Evolutionary conservation across 225 moss, liverwort and hornwort species (phyloP).

Genomic region (Pseudoscleropodium purum): DNA sequence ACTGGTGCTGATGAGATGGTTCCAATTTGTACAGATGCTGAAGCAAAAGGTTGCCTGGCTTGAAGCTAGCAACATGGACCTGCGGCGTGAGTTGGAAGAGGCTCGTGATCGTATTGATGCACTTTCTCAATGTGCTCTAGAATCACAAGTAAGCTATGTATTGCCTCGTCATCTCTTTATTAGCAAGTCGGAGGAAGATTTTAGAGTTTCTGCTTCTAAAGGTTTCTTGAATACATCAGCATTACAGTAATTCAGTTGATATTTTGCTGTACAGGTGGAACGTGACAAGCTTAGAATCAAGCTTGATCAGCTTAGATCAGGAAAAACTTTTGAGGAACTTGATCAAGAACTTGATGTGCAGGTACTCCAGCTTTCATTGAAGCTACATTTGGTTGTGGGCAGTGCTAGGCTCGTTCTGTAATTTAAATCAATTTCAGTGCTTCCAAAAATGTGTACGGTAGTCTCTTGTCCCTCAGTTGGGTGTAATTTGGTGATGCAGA

Average conservation of each 20-base stretch:
- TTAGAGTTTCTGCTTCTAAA: not conserved
- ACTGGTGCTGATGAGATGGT: not conserved
- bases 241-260: not conserved
- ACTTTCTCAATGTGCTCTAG: conserved; percentile 56
- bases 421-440: not conserved
- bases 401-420: not conserved
- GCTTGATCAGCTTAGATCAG: conserved; percentile 77
- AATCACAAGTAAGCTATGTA: conserved; percentile 46
- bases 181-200: not conserved
- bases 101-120: conserved; percentile 57
- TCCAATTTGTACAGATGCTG: conserved; percentile 51
- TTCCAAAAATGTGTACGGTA: not conserved
- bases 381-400: not conserved
- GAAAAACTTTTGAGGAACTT: conserved; percentile 69
- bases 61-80: conserved; percentile 73
- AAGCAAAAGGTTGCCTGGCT: conserved; percentile 86
- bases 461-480: not conserved
- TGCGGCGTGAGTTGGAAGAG: conserved; percentile 68
- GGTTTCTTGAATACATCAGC: not conserved
- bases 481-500: conserved; percentile 32
- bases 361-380: conserved; percentile 22
- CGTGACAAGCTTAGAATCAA: conserved; percentile 67
- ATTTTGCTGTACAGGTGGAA: conserved; percentile 43
- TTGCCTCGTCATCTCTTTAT: not conserved
- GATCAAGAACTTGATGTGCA: conserved; percentile 62